Base-by-base conservation (phyloP, 2,329 filamentous ascomycete genomes). In the Claviceps africana region DNA sequence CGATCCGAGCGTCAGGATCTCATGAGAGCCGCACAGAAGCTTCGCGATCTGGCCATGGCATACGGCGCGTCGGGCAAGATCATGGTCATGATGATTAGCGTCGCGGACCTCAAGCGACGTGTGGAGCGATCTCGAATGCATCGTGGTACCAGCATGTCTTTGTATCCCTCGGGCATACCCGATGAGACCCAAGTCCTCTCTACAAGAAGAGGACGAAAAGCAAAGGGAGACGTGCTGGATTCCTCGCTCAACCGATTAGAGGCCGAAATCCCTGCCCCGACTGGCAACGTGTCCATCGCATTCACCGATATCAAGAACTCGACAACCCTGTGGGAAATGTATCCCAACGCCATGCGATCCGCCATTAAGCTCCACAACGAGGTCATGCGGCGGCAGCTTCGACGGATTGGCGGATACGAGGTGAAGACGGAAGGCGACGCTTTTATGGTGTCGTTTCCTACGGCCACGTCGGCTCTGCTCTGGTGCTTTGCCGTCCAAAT, bases 231-330 rank as follows among this genome's bases (percentile, higher is more conserved):
- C 53, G 77, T 83, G n/a, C 81, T 86, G 52, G 89, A 97, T 65
- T 95, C 89, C 25, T 88, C 85, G 51, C 78, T 98, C 51, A 86
- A 87, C 54, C 81, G 91, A 47, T 81, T 97, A 31, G 88, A 93
- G 58, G 83, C 86, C 51, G 91, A 95, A 69, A 90, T 97, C 48
- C 86, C 91, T 55, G 88, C 93, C 13, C 93, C 93, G 0, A 88
- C 83, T 1, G 91, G 91, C 47, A 88, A 95, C 61, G 82, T 97
- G 48, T 86, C 88, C 43, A 88, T 98, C 62, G 89, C 95, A 48
- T 98, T 98, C 66, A 98, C 93, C 0, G 93, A 98, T 71, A 98
- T 98, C 76, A 97, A 97, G 74, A 95, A 91, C 70, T 97, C 91
- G 25, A 98, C 93, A 1, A 82, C 87, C 40, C 74, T 98, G 7